Evolutionary conservation across 2,329 filamentous ascomycete genomes (phyloP).

Genomic region (Colletotrichum lentis): DNA sequence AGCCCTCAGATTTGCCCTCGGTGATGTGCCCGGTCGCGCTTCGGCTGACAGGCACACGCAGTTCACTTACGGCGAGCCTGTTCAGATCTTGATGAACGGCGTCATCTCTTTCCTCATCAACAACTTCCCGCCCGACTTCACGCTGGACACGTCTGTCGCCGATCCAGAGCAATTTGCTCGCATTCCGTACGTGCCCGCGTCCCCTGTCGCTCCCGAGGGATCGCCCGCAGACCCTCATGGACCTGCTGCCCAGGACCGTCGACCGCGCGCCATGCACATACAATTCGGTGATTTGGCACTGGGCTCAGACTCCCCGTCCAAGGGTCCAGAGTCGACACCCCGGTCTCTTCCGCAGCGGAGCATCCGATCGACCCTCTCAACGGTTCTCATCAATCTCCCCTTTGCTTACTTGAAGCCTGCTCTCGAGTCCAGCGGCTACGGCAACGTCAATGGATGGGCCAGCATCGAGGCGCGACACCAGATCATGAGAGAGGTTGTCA

Average conservation of each 20-base stretch:
- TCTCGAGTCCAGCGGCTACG: slow-evolving; percentile 67
- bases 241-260: slow-evolving; percentile 49
- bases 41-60: slow-evolving; percentile 47
- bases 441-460: slow-evolving; percentile 60
- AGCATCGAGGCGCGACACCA: slow-evolving; percentile 57
- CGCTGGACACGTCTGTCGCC: slow-evolving; percentile 58
- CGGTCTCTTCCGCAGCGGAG: slow-evolving; percentile 23
- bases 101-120: slow-evolving; percentile 67
- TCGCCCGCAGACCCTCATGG: slow-evolving; percentile 50
- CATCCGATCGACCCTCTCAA: slow-evolving; percentile 65
- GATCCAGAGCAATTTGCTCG: slow-evolving; percentile 52
- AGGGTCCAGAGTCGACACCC: slow-evolving; percentile 39
- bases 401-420: slow-evolving; percentile 71
- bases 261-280: slow-evolving; percentile 68
- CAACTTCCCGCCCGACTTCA: slow-evolving; percentile 68
- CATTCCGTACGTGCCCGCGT: slow-evolving; percentile 55
- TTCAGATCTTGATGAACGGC: slow-evolving; percentile 62
- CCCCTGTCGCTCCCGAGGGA: slow-evolving; percentile 45
- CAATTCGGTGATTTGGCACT: slow-evolving; percentile 74
- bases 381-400: slow-evolving; percentile 74
- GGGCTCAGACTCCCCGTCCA: slow-evolving; percentile 43
- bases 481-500: slow-evolving; percentile 59
- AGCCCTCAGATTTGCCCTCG: slow-evolving; percentile 67
- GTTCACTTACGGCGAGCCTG: slow-evolving; percentile 64
- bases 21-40: slow-evolving; percentile 42